Evolutionary conservation across 148 eudicot species (phyloP), one percentile per base, ranked within the genome.

Genomic region (Rhododendron henanense): DNA sequence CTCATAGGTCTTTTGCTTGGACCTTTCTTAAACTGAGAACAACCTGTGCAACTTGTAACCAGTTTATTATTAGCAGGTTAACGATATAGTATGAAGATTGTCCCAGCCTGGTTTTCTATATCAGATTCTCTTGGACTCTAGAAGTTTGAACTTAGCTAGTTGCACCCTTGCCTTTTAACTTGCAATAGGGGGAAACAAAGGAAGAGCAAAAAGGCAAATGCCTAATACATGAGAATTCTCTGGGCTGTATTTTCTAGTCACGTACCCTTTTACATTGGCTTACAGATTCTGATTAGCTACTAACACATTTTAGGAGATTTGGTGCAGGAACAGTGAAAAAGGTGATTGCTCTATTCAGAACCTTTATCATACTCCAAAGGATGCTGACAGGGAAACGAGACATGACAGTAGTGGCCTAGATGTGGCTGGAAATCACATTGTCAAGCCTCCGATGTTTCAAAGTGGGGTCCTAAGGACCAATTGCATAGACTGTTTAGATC

Each of bases 401-500:
- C 35, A 15, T 35, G 41, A 50, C 78, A 21, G 10, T 78, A 75
- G 23, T 78, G 71, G 82, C 65, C 47, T 21, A 79, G 79, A 81
- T 79, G 85, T 25, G 16, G 25, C 83, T 41, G 89, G 83, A 63
- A 21, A 76, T 75, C 86, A 87, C 39, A 78, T 51, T 50, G 73
- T 81, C 53, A 92, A 89, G 89, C 86, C 88, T 81, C 85, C 76
- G 44, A 89, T 83, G 89, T 85, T 89, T 87, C 99, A 97, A 85
- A 88, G 86, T 77, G 99, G 99, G 74, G 93, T 97, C 77, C 86
- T 97, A 37, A 87, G 98, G 87, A 91, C 96, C 63, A 97, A 97
- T 82, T 97, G 99, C 91, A 91, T 97, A 78, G 99, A 97, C 81
- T 97, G 98, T 83, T 91, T 97, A 87, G 99, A 97, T 86, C 96